These are phyloP conservation scores for Barnettozyma hawaiiensis DNA, from an alignment of 1,139 yeast genomes.

Conservation along the genomic window DNA sequence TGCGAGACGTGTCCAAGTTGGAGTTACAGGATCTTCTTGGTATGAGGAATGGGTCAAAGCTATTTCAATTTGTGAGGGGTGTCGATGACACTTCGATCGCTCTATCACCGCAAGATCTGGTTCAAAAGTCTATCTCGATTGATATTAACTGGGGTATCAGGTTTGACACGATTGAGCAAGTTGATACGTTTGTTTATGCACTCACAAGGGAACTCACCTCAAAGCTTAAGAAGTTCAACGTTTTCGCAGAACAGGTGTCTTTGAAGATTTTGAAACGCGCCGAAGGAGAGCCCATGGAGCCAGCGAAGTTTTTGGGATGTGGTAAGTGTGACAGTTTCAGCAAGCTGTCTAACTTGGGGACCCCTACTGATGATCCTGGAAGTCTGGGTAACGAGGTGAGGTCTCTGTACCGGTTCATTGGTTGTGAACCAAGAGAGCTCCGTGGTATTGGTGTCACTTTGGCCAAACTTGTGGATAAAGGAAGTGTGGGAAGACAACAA, in stretches of 20 bases:
- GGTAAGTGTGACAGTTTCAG: constrained; percentile 68
- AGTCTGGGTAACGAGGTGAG: constrained; percentile 56
- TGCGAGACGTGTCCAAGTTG: constrained; percentile 34
- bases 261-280: constrained; percentile 64
- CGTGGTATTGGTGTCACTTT: constrained; percentile 77
- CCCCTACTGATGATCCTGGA: constrained; percentile 59
- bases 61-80: constrained; percentile 60
- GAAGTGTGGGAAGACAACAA: constrained; percentile 35
- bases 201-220: constrained; percentile 54
- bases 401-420: constrained; percentile 48
- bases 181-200: constrained; percentile 55
- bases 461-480: constrained; percentile 45
- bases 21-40: constrained; percentile 52
- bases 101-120: constrained; percentile 36
- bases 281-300: constrained; percentile 59
- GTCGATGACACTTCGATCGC: constrained; percentile 56
- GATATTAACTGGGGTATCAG: constrained; percentile 92
- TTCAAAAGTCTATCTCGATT: constrained; percentile 75
- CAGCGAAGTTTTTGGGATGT: constrained; percentile 79
- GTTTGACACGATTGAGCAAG: constrained; percentile 53
- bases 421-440: constrained; percentile 60
- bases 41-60: constrained; percentile 58
- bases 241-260: constrained; percentile 53
- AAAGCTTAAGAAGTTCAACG: constrained; percentile 43
- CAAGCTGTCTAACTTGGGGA: constrained; percentile 56